phyloP scores from a whole-genome alignment of 208 protist species.

The Trypanosoma vivax region DNA sequence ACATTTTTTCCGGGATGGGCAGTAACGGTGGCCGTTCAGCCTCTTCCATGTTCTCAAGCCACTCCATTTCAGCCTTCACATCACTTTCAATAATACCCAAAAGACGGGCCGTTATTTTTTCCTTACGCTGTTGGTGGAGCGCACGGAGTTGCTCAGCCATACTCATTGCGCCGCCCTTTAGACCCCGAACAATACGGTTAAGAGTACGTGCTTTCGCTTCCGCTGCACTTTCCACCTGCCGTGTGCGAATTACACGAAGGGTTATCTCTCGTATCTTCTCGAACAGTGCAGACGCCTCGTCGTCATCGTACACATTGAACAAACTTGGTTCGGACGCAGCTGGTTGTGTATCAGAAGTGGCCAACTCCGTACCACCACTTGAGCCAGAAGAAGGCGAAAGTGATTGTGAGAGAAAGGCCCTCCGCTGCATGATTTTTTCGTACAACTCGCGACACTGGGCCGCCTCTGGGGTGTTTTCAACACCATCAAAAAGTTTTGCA shows the following conservation, averaged over 20 bases:
- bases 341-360: not conserved
- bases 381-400: not conserved
- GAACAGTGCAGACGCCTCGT: constrained; percentile 51
- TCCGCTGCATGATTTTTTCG: constrained; percentile 34
- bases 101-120: constrained; percentile 33
- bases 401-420: not conserved
- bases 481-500: constrained; percentile 50
- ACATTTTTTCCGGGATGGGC: constrained; percentile 78
- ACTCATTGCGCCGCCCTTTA: constrained; percentile 7
- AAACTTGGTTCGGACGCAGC: not conserved
- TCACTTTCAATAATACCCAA: constrained; percentile 65
- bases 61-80: constrained; percentile 65
- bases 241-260: constrained; percentile 16
- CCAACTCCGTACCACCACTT: not conserved
- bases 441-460: constrained; percentile 47
- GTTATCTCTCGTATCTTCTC: constrained; percentile 59
- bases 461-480: constrained; percentile 51
- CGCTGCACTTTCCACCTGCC: constrained; percentile 22
- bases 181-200: constrained; percentile 13
- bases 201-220: constrained; percentile 10
- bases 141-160: constrained; percentile 26
- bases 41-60: constrained; percentile 76
- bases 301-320: constrained; percentile 58
- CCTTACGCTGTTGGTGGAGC: constrained; percentile 43
- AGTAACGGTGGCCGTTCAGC: constrained; percentile 74